Conservation (phyloP, 495 filamentous ascomycete genomes). For the Hyaloscypha hepaticicola region DNA sequence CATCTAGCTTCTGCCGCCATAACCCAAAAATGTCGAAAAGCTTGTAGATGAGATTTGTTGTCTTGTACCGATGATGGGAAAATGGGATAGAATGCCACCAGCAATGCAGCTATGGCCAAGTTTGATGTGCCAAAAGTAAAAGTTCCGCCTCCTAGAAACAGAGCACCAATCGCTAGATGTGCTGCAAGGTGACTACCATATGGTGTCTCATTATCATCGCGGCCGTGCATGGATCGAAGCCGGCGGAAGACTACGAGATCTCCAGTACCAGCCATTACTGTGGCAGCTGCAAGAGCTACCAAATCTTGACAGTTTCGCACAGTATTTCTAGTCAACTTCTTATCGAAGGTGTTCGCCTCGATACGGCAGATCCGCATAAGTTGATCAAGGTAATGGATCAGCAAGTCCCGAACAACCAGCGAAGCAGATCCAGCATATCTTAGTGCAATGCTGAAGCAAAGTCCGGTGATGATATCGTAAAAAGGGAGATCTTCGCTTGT, state of each 20-base stretch:
- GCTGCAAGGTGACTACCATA: conserved; percentile 93
- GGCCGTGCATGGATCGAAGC: conserved; percentile 81
- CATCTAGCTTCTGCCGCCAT: conserved; percentile 89
- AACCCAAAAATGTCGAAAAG: conserved; percentile 97
- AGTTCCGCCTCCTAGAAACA: conserved; percentile 90
- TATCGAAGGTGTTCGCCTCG: conserved; percentile 71
- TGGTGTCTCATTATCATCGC: conserved; percentile 78
- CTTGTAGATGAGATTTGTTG: conserved; percentile 92
- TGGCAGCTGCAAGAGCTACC: conserved; percentile 74
- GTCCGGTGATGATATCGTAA: conserved; percentile 85
- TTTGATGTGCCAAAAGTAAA: conserved; percentile 90
- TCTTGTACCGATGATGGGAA: conserved; percentile 87
- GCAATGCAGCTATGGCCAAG: conserved; percentile 76
- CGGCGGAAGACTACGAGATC: conserved; percentile 88
- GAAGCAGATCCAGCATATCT: conserved; percentile 85
- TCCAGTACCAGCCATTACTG: conserved; percentile 93
- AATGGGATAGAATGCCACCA: conserved; percentile 92
- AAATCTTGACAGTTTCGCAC: conserved; percentile 88
- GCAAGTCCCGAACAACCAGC: conserved; percentile 67
- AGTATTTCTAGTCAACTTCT: conserved; percentile 74
- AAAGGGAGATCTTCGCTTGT: conserved; percentile 82
- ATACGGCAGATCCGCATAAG: conserved; percentile 77
- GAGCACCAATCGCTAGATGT: conserved; percentile 85
- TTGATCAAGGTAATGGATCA: conserved; percentile 82
- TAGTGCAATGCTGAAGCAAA: conserved; percentile 82